Evolutionary conservation across 768 basidiomycete genomes (phyloP).

Genomic region (Mycena maculata): DNA sequence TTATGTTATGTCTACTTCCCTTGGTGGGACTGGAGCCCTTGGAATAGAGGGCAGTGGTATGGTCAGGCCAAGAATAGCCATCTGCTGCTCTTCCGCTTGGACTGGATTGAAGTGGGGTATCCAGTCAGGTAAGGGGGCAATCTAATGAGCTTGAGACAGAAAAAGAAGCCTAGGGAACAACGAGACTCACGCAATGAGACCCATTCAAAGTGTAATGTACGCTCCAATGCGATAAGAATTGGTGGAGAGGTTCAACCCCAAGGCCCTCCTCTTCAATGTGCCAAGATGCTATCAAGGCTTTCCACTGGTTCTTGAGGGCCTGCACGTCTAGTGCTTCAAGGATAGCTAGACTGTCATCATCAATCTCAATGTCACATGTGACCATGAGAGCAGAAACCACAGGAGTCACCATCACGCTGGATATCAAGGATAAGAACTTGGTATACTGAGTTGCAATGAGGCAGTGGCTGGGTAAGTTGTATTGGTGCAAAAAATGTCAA

Average conservation of each 20-base stretch:
- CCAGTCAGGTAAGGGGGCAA: background rate
- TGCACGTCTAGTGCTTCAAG: background rate
- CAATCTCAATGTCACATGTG: background rate
- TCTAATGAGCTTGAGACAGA: background rate
- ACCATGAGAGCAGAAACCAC: conserved; percentile 11
- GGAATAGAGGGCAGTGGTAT: no score
- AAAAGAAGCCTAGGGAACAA: background rate
- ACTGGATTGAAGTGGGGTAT: background rate
- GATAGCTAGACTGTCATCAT: background rate
- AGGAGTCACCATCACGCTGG: background rate
- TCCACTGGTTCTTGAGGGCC: conserved; percentile 9
- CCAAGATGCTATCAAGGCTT: background rate
- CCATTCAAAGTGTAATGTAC: background rate
- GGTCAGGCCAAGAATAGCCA: no score
- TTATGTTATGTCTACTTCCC: no score
- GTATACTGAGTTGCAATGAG: background rate
- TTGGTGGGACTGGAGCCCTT: no score
- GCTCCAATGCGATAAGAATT: background rate
- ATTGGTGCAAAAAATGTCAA: background rate
- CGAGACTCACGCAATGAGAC: background rate
- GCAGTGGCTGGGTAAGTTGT: background rate
- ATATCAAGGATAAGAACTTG: background rate
- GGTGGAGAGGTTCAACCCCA: background rate
- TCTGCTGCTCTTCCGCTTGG: no score
- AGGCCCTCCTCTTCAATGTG: conserved; percentile 8